Conservation (phyloP, 495 filamentous ascomycete species). For the Podospora fimiseda region DNA sequence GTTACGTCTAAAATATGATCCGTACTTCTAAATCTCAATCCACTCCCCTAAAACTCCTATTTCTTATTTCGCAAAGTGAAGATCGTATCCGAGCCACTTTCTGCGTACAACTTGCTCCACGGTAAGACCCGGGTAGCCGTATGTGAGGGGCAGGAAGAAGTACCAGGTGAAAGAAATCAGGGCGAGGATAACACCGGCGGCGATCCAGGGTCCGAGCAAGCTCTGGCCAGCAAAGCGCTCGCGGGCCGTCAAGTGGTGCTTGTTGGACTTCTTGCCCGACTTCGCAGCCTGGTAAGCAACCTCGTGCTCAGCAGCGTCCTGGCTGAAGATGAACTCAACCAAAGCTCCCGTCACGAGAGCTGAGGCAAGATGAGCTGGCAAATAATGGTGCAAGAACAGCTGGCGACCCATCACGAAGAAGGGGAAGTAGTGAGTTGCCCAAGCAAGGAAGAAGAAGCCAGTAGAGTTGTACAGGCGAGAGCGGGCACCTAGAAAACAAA, state of each 20-base stretch:
- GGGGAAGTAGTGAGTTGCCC: conserved; percentile 95
- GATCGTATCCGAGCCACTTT: conserved; percentile 94
- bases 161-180: conserved; percentile 72
- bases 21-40: too few species aligned
- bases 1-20: too few species aligned
- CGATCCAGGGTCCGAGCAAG: conserved; percentile 70
- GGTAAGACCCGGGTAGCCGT: conserved; percentile 86
- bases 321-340: conserved; percentile 91
- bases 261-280: conserved; percentile 44
- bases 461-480: conserved; percentile 96
- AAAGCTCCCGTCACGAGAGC: conserved; percentile 93
- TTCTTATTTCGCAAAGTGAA: conserved; percentile 97
- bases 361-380: conserved; percentile 89
- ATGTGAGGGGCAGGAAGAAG: conserved; percentile 92
- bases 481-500: conserved; percentile 59
- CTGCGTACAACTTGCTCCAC: conserved; percentile 73
- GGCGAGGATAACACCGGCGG: conserved; percentile 59
- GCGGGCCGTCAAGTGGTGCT: conserved; percentile 59
- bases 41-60: too few species aligned
- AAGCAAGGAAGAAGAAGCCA: conserved; percentile 97
- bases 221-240: conserved; percentile 79
- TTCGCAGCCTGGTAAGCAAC: conserved; percentile 39
- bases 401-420: conserved; percentile 98
- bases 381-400: conserved; percentile 95
- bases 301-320: conserved; percentile 60